Percentiles rank a stretch among this genome's conserved stretches.
Evolutionary conservation across 1,284 basidiomycete species (phyloP).

Genomic region (Cryptococcus sp.): DNA sequence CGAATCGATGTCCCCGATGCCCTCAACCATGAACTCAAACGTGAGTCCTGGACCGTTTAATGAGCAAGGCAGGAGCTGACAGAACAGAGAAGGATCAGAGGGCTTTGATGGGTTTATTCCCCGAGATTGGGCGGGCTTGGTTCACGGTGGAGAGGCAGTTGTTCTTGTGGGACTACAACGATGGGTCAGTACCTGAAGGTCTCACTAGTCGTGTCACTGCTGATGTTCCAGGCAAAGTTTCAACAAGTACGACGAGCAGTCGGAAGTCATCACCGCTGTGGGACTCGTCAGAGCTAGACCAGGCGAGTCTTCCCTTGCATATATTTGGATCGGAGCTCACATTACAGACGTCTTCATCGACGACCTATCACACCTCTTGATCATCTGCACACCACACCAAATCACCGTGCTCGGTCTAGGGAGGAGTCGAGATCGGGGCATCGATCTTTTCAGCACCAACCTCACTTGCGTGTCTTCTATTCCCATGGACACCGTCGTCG

Average conservation of each 20-base stretch:
- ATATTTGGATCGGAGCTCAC: too few species aligned
- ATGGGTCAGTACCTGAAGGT: constrained; percentile 58
- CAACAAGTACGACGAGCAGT: constrained; percentile 77
- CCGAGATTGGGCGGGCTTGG: constrained; percentile 92
- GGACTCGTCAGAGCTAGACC: constrained; percentile 65
- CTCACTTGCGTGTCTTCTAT: constrained; percentile 66
- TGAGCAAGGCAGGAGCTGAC: not conserved
- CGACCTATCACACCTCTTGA: constrained; percentile 80
- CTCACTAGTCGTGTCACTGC: not conserved
- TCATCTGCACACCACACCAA: constrained; percentile 80
- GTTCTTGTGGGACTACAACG: constrained; percentile 93
- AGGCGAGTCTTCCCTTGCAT: too few species aligned
- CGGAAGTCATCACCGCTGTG: constrained; percentile 83
- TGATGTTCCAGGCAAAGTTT: constrained; percentile 30
- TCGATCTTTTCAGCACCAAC: constrained; percentile 88
- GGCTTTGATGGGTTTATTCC: constrained; percentile 74
- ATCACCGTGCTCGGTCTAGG: constrained; percentile 78
- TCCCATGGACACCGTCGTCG: constrained; percentile 72
- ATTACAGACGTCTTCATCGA: constrained; percentile 78
- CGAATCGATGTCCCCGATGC: constrained; percentile 37
- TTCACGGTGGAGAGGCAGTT: constrained; percentile 91
- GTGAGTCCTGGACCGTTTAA: constrained; percentile 18
- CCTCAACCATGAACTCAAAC: constrained; percentile 38
- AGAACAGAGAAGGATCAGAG: constrained; percentile 30
- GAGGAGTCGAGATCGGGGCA: constrained; percentile 49